Evolutionary conservation across 2,329 filamentous ascomycete genomes (phyloP), one percentile per base, ranked within the genome.

Genomic region (Triangularia verruculosa): DNA sequence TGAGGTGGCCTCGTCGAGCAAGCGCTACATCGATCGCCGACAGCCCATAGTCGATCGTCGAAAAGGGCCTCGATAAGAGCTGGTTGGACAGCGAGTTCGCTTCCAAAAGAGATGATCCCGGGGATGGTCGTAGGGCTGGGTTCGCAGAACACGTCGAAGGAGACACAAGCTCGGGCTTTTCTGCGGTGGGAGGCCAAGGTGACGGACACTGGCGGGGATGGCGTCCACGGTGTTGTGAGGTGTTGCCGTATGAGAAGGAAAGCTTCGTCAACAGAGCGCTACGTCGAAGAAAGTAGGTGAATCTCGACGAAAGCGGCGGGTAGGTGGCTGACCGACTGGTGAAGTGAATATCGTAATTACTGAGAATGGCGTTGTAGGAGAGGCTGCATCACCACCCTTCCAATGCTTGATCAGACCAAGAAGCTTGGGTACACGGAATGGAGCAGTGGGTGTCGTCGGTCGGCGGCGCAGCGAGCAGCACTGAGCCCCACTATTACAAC

Each of bases 11-110:
- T 67, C 62, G 66, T 68, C 67, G 62, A 62, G 61, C 66, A 60
- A 61, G 67, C 67, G 64, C 65, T 67, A 65, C 39, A 59, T 58
- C 32, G 43, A 61, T 68, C 63, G 67, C 63, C 64, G 66, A 66
- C 59, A 61, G 60, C 70, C 68, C 70, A 72, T 72, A 69, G 67
- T 71, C 66, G 68, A 57, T 61, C 30, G 54, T 43, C 54, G 34
- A 27, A 30, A 12, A 47, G 39, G n/a, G 39, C 39, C 39, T n/a
- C 34, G 17, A 39, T 12, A 39, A 39, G 34, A 15, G 13, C n/a
- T 15, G 20, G 39, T 47, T 11, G 39, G 39, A 17, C n/a, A 11
- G 39, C 39, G 39, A 47, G 9, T 47, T 17, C 39, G 39, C n/a
- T 8, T 47, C 39, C n/a, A 20, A 47, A 47, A 8, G n/a, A 11